These are phyloP conservation scores for Nannochloropsis gaditana DNA, from an alignment of 108 stramenopile genomes.

Conservation along the genomic window DNA sequence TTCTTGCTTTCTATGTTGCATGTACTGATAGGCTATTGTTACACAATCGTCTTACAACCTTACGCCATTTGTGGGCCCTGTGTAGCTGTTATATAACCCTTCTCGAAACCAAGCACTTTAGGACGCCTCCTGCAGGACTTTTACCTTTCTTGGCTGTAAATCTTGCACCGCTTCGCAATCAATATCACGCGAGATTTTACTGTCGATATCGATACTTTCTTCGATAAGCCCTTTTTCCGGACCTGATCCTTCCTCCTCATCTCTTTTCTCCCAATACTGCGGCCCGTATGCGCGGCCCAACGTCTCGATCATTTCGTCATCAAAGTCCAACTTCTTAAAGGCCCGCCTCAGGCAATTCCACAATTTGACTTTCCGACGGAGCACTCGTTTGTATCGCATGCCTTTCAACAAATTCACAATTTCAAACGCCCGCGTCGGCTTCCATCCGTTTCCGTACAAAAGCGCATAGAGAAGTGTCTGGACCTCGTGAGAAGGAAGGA, in stretches of 20 bases:
- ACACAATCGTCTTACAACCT: too few species aligned
- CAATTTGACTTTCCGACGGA: background rate
- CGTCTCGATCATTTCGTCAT: slow-evolving; percentile 12
- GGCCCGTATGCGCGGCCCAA: background rate
- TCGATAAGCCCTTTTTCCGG: background rate
- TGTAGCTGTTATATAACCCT: too few species aligned
- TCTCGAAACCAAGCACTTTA: too few species aligned
- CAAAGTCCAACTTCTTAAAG: background rate
- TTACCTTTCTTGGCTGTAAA: too few species aligned
- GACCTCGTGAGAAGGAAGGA: background rate
- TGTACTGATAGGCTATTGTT: too few species aligned
- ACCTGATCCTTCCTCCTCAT: background rate
- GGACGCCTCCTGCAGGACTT: too few species aligned
- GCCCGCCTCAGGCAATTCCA: background rate
- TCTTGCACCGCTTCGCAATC: too few species aligned
- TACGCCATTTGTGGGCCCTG: too few species aligned
- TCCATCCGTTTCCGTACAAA: slow-evolving; percentile 6
- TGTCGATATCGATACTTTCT: background rate
- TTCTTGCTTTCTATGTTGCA: too few species aligned
- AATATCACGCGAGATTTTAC: background rate
- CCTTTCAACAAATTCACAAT: slow-evolving; percentile 8
- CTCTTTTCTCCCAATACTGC: slow-evolving; percentile 13
- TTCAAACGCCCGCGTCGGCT: background rate
- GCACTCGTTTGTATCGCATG: slow-evolving; percentile 12
- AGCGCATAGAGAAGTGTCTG: background rate